phyloP scores from a whole-genome alignment of 176 grass and related monocot species.

The Thalia dealbata region DNA sequence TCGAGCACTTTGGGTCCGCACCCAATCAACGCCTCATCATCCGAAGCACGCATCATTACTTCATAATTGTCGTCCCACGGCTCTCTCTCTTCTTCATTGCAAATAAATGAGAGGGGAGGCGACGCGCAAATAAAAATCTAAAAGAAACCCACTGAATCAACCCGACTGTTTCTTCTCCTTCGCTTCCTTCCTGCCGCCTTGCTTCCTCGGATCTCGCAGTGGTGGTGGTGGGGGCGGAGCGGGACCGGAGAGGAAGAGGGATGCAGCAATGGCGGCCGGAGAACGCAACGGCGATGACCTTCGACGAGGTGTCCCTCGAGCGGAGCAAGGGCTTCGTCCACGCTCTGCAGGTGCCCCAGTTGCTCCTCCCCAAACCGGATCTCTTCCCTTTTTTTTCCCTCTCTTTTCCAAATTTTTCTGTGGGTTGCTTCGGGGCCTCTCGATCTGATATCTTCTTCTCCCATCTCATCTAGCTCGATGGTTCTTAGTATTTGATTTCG shows the following conservation, averaged over 20 bases:
- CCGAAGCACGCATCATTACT: no score
- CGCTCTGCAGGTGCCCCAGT: neutral
- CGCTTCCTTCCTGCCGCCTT: neutral
- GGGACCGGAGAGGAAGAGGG: neutral
- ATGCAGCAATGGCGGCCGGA: constrained; percentile 10
- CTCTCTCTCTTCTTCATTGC: neutral
- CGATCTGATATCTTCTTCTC: neutral
- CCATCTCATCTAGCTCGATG: neutral
- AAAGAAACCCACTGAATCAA: neutral
- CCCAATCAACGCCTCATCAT: no score
- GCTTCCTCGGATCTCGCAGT: neutral
- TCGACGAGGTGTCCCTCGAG: constrained; percentile 16
- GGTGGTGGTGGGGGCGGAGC: constrained; percentile 18
- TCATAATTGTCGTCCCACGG: neutral
- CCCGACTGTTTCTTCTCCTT: neutral
- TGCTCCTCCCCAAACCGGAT: neutral
- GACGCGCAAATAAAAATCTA: neutral
- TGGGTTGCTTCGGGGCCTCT: neutral
- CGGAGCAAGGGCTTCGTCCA: constrained; percentile 16
- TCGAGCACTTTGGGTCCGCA: no score
- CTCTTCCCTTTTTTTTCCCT: no score
- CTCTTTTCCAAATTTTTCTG: no score
- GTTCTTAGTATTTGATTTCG: neutral
- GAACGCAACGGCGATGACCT: constrained; percentile 10
- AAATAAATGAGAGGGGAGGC: neutral